These are phyloP conservation scores for Astrothelium subdiscretum DNA, from an alignment of 495 filamentous ascomycete species.

Conservation along the genomic window DNA sequence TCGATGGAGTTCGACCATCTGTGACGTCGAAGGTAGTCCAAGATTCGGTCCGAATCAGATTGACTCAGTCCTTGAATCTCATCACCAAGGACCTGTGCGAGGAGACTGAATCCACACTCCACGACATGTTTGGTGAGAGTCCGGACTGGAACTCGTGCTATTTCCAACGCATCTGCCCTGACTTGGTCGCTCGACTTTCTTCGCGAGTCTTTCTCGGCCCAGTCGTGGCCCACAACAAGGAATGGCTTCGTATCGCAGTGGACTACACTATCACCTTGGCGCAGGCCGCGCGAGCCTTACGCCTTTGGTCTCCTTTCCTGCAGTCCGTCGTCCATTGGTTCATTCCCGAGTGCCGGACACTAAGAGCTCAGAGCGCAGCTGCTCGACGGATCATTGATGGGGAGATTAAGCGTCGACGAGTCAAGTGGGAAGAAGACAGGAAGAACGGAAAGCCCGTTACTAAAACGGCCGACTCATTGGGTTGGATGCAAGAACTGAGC, in stretches of 20 bases:
- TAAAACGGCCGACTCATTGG: slow-evolving; percentile 4
- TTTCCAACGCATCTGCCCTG: slow-evolving; percentile 21
- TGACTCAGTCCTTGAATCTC: slow-evolving; percentile 5
- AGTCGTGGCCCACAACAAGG: slow-evolving; percentile 31
- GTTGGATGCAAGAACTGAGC: slow-evolving; percentile 6
- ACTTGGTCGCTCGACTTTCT: slow-evolving; percentile 36
- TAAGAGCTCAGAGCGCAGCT: slow-evolving; percentile 15
- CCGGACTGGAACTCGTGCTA: slow-evolving; percentile 3
- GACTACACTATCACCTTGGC: slow-evolving; percentile 33
- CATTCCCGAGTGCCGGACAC: slow-evolving; percentile 15
- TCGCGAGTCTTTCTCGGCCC: slow-evolving; percentile 38
- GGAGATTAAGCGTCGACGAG: slow-evolving; percentile 21
- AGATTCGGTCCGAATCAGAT: neutral
- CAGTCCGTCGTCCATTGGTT: slow-evolving; percentile 25
- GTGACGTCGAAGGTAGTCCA: neutral
- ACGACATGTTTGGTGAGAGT: slow-evolving; percentile 4
- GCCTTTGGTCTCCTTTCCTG: slow-evolving; percentile 26
- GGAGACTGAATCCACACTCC: slow-evolving; percentile 1
- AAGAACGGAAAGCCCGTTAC: neutral
- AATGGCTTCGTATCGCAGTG: slow-evolving; percentile 31
- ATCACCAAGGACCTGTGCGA: slow-evolving; percentile 6
- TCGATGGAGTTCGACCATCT: neutral
- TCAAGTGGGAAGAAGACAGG: neutral
- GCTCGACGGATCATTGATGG: slow-evolving; percentile 20
- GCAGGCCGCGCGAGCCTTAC: slow-evolving; percentile 23